Conservation (phyloP, 2,329 filamentous ascomycete species). For the Colletotrichum plurivorum region DNA sequence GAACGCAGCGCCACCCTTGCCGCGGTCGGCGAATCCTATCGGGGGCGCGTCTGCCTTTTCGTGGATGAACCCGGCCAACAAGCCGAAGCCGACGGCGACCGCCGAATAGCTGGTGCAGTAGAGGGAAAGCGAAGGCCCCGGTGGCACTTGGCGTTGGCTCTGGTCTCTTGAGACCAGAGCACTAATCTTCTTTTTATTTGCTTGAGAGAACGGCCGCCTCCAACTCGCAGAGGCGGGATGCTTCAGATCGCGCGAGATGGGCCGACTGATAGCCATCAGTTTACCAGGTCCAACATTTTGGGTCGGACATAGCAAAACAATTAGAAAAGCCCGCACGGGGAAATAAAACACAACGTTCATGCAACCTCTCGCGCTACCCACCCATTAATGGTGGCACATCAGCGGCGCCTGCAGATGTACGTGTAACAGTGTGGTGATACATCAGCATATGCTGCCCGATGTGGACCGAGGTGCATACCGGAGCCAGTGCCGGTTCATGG, state of each 20-base stretch:
- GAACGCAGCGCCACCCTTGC: slow-evolving; percentile 55
- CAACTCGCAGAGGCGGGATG: slow-evolving; percentile 23
- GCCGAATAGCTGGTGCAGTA: slow-evolving; percentile 33
- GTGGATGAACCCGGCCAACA: slow-evolving; percentile 79
- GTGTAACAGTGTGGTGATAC: background rate
- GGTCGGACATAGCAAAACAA: slow-evolving; percentile 16
- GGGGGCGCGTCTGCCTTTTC: slow-evolving; percentile 95
- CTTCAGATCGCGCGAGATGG: slow-evolving; percentile 26
- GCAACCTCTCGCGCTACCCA: background rate
- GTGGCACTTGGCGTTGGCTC: slow-evolving; percentile 20
- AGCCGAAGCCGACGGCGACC: slow-evolving; percentile 55
- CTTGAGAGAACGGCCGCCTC: slow-evolving; percentile 27
- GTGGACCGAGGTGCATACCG: background rate
- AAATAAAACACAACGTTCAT: slow-evolving; percentile 11
- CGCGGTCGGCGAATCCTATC: slow-evolving; percentile 82
- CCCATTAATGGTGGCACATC: background rate
- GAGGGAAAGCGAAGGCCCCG: slow-evolving; percentile 21
- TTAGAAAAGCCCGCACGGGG: slow-evolving; percentile 27
- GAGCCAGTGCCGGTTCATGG: background rate
- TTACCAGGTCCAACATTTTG: slow-evolving; percentile 26
- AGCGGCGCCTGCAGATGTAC: slow-evolving; percentile 15
- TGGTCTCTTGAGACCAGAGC: slow-evolving; percentile 21
- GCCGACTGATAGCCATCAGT: slow-evolving; percentile 31
- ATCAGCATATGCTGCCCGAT: background rate
- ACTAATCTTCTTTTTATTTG: slow-evolving; percentile 36